These are phyloP conservation scores for Lactifluus hygrophoroides DNA, from an alignment of 768 basidiomycete species.

Conservation along the genomic window DNA sequence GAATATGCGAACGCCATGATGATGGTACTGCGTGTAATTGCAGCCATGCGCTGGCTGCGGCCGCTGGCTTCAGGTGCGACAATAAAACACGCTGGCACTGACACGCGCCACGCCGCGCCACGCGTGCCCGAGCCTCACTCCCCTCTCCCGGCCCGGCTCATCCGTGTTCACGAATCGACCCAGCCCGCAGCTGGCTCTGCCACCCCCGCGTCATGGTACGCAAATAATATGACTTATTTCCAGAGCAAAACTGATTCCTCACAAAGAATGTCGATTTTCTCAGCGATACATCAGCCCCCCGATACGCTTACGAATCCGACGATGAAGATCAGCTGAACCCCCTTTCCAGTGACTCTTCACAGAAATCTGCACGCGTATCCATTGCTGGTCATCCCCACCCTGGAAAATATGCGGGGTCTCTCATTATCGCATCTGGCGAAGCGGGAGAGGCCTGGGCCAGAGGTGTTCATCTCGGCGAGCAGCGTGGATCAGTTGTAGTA, in stretches of 20 bases:
- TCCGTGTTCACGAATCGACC: too few relatives aligned
- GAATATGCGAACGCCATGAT: neutral
- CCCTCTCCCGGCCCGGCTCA: too few relatives aligned
- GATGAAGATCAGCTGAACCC: slow-evolving; percentile 25
- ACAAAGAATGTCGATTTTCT: slow-evolving; percentile 19
- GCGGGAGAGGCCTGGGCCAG: slow-evolving; percentile 21
- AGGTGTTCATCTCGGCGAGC: slow-evolving; percentile 21
- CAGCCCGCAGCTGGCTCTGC: too few relatives aligned
- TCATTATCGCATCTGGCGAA: slow-evolving; percentile 20
- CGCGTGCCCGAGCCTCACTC: too few relatives aligned
- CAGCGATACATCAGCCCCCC: slow-evolving; percentile 22
- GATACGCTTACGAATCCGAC: slow-evolving; percentile 25
- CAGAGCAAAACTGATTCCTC: neutral
- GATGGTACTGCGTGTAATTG: too few relatives aligned
- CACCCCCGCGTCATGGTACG: neutral
- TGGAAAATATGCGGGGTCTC: neutral
- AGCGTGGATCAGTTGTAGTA: slow-evolving; percentile 11
- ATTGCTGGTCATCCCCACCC: neutral
- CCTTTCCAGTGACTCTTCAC: neutral
- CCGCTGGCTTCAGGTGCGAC: too few relatives aligned
- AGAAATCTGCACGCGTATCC: neutral
- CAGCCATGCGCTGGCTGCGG: too few relatives aligned
- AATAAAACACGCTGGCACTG: too few relatives aligned
- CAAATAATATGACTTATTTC: neutral
- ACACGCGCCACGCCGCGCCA: too few relatives aligned